Evolutionary conservation across 2,329 filamentous ascomycete genomes (phyloP).

Genomic region (Stagonosporopsis tanaceti): DNA sequence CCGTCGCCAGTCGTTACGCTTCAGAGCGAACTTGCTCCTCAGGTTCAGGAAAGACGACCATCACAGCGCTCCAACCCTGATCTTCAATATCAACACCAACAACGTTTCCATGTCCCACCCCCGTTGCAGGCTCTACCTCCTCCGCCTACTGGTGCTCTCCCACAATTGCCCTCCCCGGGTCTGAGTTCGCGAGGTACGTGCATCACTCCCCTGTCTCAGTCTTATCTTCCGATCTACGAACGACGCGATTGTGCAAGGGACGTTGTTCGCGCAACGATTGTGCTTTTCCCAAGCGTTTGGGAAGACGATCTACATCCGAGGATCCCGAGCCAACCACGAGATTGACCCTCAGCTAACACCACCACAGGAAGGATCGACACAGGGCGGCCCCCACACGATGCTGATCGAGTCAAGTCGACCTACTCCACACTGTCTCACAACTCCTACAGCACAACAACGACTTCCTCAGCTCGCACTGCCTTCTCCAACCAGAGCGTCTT

Average conservation of each 20-base stretch:
- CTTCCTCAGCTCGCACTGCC: constrained; percentile 22
- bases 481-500: constrained; percentile 33
- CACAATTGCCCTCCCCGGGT: constrained; percentile 25
- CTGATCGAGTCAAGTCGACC: constrained; percentile 24
- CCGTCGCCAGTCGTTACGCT: constrained; percentile 18
- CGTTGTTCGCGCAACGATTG: constrained; percentile 4
- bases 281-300: constrained; percentile 10
- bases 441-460: constrained; percentile 30
- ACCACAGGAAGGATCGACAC: constrained; percentile 22
- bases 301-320: constrained; percentile 16
- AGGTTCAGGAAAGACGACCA: constrained; percentile 6
- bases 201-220: constrained; percentile 8
- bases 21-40: constrained; percentile 14
- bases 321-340: constrained; percentile 3
- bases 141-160: constrained; percentile 30
- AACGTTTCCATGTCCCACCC: constrained; percentile 22
- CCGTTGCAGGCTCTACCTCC: constrained; percentile 29
- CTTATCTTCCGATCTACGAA: constrained; percentile 22
- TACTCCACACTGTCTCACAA: constrained; percentile 29
- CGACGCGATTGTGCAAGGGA: constrained; percentile 7
- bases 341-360: constrained; percentile 18
- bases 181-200: constrained; percentile 32
- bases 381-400: constrained; percentile 13
- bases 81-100: constrained; percentile 20
- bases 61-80: constrained; percentile 12